These are phyloP conservation scores for Cephalotrichum gorgonifer DNA, from an alignment of 2,329 filamentous ascomycete genomes.

Conservation along the genomic window DNA sequence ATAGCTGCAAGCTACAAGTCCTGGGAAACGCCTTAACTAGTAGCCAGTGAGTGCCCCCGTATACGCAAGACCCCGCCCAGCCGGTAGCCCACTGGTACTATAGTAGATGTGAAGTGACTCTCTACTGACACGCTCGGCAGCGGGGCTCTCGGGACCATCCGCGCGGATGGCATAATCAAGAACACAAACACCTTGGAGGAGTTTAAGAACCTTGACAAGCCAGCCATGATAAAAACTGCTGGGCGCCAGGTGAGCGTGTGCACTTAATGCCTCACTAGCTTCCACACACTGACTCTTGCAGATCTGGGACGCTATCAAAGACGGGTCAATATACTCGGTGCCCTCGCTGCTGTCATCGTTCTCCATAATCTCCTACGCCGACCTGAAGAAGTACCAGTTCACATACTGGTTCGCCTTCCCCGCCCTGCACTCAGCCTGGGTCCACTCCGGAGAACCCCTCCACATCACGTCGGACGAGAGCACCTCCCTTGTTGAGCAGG, in stretches of 20 bases:
- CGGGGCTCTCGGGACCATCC: conserved; percentile 58
- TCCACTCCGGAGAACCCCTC: conserved; percentile 41
- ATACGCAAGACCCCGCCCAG: neutral
- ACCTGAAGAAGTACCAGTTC: conserved; percentile 95
- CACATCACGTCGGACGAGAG: conserved; percentile 60
- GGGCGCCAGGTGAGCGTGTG: conserved; percentile 59
- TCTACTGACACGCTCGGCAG: conserved; percentile 26
- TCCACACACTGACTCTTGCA: conserved; percentile 25
- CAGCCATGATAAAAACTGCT: conserved; percentile 64
- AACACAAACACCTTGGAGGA: conserved; percentile 96
- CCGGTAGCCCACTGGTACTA: neutral
- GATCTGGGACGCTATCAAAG: conserved; percentile 96
- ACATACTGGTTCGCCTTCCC: conserved; percentile 98
- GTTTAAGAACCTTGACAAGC: conserved; percentile 76
- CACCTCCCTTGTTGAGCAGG: conserved; percentile 65
- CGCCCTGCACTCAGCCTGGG: conserved; percentile 82
- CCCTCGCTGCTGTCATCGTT: conserved; percentile 88
- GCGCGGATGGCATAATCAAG: conserved; percentile 87
- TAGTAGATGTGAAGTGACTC: too few relatives aligned
- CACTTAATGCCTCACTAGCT: neutral
- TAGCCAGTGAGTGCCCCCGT: conserved; percentile 55
- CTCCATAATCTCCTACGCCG: conserved; percentile 80
- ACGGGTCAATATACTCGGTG: conserved; percentile 91
- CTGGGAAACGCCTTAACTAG: conserved; percentile 76
- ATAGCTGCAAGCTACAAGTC: conserved; percentile 83